These are phyloP conservation scores for Kockiozyma suomiensis DNA, from an alignment of 805 yeast species.

Conservation along the genomic window DNA sequence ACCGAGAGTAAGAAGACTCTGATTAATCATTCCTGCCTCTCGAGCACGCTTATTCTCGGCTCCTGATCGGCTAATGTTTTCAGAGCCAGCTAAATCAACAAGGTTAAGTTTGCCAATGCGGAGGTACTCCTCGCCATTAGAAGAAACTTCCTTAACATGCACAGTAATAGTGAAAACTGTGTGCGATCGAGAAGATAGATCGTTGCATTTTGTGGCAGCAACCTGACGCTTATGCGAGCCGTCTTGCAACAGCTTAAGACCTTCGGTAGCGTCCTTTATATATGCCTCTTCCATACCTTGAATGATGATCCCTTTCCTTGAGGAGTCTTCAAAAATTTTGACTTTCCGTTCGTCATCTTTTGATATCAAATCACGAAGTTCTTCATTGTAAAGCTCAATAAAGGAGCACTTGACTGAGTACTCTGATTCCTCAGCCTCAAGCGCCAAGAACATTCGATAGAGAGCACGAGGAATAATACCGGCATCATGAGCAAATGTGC, in stretches of 20 bases:
- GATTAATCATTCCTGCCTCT: slow-evolving; percentile 93
- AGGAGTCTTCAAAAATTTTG: slow-evolving; percentile 56
- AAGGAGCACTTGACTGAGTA: slow-evolving; percentile 75
- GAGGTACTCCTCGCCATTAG: slow-evolving; percentile 54
- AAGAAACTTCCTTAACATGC: slow-evolving; percentile 54
- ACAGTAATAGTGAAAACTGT: slow-evolving; percentile 73
- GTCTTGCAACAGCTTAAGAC: slow-evolving; percentile 52
- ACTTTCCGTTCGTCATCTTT: slow-evolving; percentile 52
- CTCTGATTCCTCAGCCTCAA: slow-evolving; percentile 52
- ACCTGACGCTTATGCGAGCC: slow-evolving; percentile 70
- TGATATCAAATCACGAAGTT: slow-evolving; percentile 68
- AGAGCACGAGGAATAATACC: slow-evolving; percentile 68
- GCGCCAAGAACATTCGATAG: slow-evolving; percentile 54
- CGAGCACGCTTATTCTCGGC: slow-evolving; percentile 83
- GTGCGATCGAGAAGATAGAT: slow-evolving; percentile 76
- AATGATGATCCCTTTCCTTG: slow-evolving; percentile 50
- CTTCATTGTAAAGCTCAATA: slow-evolving; percentile 86
- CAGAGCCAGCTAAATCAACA: slow-evolving; percentile 95
- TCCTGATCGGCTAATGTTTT: slow-evolving; percentile 84
- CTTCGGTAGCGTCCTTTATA: slow-evolving; percentile 55
- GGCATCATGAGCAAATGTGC: slow-evolving; percentile 48
- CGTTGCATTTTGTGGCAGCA: slow-evolving; percentile 78
- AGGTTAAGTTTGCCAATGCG: slow-evolving; percentile 71
- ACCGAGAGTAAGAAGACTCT: slow-evolving; percentile 82
- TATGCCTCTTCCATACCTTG: slow-evolving; percentile 61